Evolutionary conservation across 2,329 filamentous ascomycete genomes (phyloP).

Genomic region (Apiospora koreana): DNA sequence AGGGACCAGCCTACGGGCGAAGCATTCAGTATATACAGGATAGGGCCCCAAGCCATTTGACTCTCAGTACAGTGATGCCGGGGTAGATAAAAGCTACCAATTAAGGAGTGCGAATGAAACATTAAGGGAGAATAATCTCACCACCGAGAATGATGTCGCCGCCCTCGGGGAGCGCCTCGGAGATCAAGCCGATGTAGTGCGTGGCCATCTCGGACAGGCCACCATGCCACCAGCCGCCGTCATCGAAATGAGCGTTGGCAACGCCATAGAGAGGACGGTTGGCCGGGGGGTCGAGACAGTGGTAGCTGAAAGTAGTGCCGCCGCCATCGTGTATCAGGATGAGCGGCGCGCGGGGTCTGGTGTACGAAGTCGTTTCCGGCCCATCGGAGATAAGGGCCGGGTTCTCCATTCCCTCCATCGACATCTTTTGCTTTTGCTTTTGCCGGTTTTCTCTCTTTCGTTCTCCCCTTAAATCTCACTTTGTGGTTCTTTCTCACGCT

Average conservation of each 20-base stretch:
- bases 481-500: background rate
- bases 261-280: slow-evolving; percentile 54
- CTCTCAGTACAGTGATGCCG: background rate
- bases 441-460: no score
- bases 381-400: slow-evolving; percentile 31
- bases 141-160: slow-evolving; percentile 51
- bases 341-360: slow-evolving; percentile 40
- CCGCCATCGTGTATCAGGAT: slow-evolving; percentile 63
- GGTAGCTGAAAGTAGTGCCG: slow-evolving; percentile 60
- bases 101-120: background rate
- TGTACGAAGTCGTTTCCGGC: slow-evolving; percentile 16
- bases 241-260: slow-evolving; percentile 53
- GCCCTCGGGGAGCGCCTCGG: slow-evolving; percentile 33
- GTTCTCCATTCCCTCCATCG: slow-evolving; percentile 33
- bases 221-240: slow-evolving; percentile 48
- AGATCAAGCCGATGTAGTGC: slow-evolving; percentile 50
- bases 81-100: background rate
- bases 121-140: slow-evolving; percentile 18
- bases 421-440: background rate
- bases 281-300: slow-evolving; percentile 49
- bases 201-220: slow-evolving; percentile 57
- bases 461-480: background rate
- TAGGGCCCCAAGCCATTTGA: background rate
- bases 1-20: slow-evolving; percentile 49
- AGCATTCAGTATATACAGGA: background rate